These are phyloP conservation scores for Talaromyces ruber DNA, from an alignment of 495 filamentous ascomycete genomes.

Conservation along the genomic window DNA sequence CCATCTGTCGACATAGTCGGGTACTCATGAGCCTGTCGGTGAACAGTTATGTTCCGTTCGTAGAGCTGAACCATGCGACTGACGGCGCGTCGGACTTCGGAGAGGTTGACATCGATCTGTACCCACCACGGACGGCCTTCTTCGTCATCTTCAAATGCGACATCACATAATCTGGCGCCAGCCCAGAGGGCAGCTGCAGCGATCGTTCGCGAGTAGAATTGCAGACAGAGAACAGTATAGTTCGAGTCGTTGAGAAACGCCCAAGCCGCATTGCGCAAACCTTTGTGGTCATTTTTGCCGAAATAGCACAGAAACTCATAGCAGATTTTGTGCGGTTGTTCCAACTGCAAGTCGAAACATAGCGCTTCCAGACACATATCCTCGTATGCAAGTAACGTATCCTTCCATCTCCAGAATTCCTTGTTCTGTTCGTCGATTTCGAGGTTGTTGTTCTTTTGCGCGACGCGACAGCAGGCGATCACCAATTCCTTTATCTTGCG, in stretches of 20 bases:
- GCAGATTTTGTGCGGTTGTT: constrained; percentile 73
- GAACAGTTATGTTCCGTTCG: constrained; percentile 49
- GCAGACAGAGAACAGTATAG: constrained; percentile 76
- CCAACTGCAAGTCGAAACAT: constrained; percentile 88
- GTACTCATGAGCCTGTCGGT: constrained; percentile 34
- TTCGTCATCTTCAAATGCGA: constrained; percentile 64
- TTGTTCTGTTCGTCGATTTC: constrained; percentile 90
- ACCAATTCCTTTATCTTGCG: constrained; percentile 90
- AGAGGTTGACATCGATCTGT: constrained; percentile 51
- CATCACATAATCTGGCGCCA: constrained; percentile 58
- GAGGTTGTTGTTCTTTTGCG: constrained; percentile 83
- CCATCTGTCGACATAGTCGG: constrained; percentile 24
- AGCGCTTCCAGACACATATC: constrained; percentile 83
- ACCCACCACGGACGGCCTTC: constrained; percentile 85
- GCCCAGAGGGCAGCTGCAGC: constrained; percentile 83
- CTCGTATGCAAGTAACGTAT: constrained; percentile 84
- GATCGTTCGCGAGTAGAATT: constrained; percentile 68
- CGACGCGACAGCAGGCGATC: constrained; percentile 84
- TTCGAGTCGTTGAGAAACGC: constrained; percentile 85
- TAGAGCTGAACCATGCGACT: constrained; percentile 68
- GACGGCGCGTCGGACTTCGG: constrained; percentile 56
- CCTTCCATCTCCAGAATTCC: constrained; percentile 94
- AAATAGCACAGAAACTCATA: constrained; percentile 68
- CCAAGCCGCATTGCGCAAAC: constrained; percentile 76
- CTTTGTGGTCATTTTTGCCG: constrained; percentile 60